Evolutionary conservation across 805 yeast species (phyloP).

Genomic region (Metschnikowia santaceciliae): DNA sequence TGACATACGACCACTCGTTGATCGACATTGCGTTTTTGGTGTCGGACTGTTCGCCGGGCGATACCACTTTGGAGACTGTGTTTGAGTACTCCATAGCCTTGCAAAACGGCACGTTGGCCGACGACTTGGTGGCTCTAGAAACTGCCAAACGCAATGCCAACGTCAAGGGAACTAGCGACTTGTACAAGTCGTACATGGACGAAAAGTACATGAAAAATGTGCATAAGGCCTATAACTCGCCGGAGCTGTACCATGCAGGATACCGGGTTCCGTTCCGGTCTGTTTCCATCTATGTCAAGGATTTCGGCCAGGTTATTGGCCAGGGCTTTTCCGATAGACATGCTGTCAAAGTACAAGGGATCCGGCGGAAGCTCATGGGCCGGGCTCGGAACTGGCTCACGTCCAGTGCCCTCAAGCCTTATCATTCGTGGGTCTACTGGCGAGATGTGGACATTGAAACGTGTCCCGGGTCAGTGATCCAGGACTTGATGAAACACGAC

Average conservation of each 20-base stretch:
- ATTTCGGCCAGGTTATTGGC: slow-evolving; percentile 80
- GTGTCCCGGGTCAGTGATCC: slow-evolving; percentile 73
- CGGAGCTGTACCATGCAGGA: slow-evolving; percentile 51
- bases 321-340: slow-evolving; percentile 83
- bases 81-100: slow-evolving; percentile 62
- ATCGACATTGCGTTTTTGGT: slow-evolving; percentile 80
- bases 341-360: slow-evolving; percentile 82
- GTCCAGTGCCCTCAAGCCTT: slow-evolving; percentile 68
- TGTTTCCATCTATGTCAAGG: slow-evolving; percentile 74
- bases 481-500: slow-evolving; percentile 64
- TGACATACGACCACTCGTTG: slow-evolving; percentile 76
- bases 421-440: slow-evolving; percentile 91
- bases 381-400: slow-evolving; percentile 83
- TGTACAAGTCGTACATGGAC: slow-evolving; percentile 70
- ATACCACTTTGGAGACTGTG: slow-evolving; percentile 60
- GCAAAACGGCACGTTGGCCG: slow-evolving; percentile 64
- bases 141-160: slow-evolving; percentile 27
- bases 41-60: slow-evolving; percentile 71
- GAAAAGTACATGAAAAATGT: slow-evolving; percentile 54
- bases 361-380: slow-evolving; percentile 80
- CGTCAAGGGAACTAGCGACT: slow-evolving; percentile 53
- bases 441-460: slow-evolving; percentile 82
- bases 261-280: slow-evolving; percentile 71
- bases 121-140: slow-evolving; percentile 43
- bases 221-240: slow-evolving; percentile 56